Evolutionary conservation across 1,284 basidiomycete genomes (phyloP).

Genomic region (Quambalaria eucalypti): DNA sequence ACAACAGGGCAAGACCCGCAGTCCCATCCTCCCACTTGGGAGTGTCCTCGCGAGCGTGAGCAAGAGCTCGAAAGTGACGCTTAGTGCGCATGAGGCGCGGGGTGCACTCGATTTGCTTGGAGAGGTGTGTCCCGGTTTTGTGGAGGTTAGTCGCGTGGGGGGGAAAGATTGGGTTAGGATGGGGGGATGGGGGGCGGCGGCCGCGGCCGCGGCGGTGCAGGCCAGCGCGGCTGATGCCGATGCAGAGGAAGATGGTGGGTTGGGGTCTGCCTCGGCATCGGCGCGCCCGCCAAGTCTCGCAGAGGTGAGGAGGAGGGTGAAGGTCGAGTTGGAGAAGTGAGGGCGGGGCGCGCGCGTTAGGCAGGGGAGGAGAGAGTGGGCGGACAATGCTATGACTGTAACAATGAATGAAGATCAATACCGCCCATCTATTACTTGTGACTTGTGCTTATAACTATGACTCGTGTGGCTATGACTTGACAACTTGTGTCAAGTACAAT

Average conservation of each 20-base stretch:
- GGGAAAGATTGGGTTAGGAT: conserved; percentile 5
- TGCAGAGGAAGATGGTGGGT: no score
- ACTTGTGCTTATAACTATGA: no score
- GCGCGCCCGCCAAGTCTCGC: no score
- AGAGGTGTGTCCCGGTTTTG: conserved; percentile 23
- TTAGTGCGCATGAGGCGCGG: conserved; percentile 22
- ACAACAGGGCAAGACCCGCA: no score
- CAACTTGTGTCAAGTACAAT: no score
- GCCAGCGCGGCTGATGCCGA: no score
- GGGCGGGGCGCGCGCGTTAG: not conserved
- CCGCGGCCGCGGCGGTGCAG: no score
- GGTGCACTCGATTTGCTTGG: conserved; percentile 14
- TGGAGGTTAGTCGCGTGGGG: conserved; percentile 13
- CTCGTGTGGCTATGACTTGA: no score
- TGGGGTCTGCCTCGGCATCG: no score
- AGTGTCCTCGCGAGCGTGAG: conserved; percentile 17
- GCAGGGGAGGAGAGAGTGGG: not conserved
- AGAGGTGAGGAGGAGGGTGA: conserved; percentile 7
- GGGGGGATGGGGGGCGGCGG: not conserved
- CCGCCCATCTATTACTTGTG: no score
- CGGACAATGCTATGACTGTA: no score
- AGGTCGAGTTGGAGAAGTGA: conserved; percentile 4
- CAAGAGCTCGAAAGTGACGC: conserved; percentile 19
- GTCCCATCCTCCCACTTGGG: conserved; percentile 18
- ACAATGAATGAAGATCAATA: no score